Conservation (phyloP, 768 basidiomycete species). For the Nidularia pulvinata region DNA sequence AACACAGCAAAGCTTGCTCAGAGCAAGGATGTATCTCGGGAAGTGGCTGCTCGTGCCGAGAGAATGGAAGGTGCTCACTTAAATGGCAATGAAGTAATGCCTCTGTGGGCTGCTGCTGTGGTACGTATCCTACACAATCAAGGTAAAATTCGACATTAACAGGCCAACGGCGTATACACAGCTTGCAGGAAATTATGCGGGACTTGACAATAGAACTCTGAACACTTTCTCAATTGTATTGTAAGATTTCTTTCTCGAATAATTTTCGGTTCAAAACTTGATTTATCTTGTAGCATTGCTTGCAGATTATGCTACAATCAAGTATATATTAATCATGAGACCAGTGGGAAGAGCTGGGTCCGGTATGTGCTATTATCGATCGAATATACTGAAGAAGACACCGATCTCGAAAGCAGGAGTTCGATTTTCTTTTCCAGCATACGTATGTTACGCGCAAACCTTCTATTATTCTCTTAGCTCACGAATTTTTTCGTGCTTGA, state of each 20-base stretch:
- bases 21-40: conserved; percentile 19
- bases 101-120: conserved; percentile 30
- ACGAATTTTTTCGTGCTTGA: not conserved
- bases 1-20: conserved; percentile 15
- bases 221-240: conserved; percentile 26
- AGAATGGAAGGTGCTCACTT: conserved; percentile 35
- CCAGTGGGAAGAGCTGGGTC: conserved; percentile 2
- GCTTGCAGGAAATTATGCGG: conserved; percentile 26
- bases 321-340: conserved; percentile 17
- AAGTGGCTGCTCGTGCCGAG: conserved; percentile 16
- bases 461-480: not conserved
- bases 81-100: conserved; percentile 29
- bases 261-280: not conserved
- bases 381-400: not conserved
- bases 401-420: not conserved
- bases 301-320: conserved; percentile 15
- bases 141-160: not conserved
- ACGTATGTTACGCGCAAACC: not conserved
- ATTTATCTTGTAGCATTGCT: not conserved
- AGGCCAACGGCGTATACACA: not conserved
- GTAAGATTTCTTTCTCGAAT: conserved; percentile 6
- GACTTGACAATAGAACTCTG: conserved; percentile 23
- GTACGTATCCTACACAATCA: conserved; percentile 8
- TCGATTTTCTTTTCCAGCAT: not conserved
- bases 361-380: not conserved